phyloP scores from a whole-genome alignment of 1,284 basidiomycete genomes.

The Sporisorium iseilematis-ciliati region DNA sequence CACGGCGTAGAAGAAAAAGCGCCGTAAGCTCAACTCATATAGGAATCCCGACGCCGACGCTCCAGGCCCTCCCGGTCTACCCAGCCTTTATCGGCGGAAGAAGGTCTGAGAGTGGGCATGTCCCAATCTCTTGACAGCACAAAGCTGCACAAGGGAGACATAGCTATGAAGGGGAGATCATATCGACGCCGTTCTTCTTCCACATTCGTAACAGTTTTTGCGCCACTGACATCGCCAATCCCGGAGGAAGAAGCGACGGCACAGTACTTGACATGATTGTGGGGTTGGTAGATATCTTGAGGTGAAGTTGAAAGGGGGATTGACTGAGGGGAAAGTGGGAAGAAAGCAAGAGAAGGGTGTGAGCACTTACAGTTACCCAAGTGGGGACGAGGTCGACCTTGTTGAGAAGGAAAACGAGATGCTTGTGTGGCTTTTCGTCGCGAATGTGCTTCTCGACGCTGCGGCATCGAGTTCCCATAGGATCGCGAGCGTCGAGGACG shows the following conservation, averaged over 20 bases:
- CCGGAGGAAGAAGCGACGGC: slow-evolving; percentile 31
- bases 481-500: slow-evolving; percentile 94
- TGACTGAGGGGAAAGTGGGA: slow-evolving; percentile 11
- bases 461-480: slow-evolving; percentile 95
- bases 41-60: slow-evolving; percentile 57
- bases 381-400: slow-evolving; percentile 98
- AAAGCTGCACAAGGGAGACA: slow-evolving; percentile 69
- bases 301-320: slow-evolving; percentile 13
- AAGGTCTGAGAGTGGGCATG: slow-evolving; percentile 63
- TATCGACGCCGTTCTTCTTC: slow-evolving; percentile 73
- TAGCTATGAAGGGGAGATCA: slow-evolving; percentile 70
- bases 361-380: slow-evolving; percentile 91
- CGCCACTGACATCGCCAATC: slow-evolving; percentile 52
- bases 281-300: slow-evolving; percentile 32
- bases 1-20: slow-evolving; percentile 45
- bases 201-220: slow-evolving; percentile 76
- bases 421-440: slow-evolving; percentile 98
- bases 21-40: slow-evolving; percentile 66
- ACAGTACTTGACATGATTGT: slow-evolving; percentile 69
- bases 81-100: slow-evolving; percentile 70
- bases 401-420: slow-evolving; percentile 95
- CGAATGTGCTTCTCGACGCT: slow-evolving; percentile 92
- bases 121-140: slow-evolving; percentile 61
- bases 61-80: slow-evolving; percentile 59
- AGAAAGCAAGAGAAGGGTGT: not conserved